These are phyloP conservation scores for Hypoxylon lienhwacheense DNA, from an alignment of 495 filamentous ascomycete genomes.

Conservation along the genomic window DNA sequence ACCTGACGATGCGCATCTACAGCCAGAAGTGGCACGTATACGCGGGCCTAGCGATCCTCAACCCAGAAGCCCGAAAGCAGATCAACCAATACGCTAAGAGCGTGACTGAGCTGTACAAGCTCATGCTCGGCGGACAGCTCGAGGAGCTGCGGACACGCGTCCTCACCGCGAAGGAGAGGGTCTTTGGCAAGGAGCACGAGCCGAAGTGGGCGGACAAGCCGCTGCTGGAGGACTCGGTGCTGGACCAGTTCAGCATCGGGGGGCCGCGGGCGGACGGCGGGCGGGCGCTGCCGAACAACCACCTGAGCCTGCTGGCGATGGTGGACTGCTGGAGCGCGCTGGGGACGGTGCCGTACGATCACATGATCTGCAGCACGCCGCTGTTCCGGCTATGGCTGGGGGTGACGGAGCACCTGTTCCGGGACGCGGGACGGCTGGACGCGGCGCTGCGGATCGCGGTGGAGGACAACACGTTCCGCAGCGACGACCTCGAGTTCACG, in stretches of 20 bases:
- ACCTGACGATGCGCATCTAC: constrained; percentile 95
- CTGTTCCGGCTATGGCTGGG: constrained; percentile 98
- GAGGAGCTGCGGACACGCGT: constrained; percentile 81
- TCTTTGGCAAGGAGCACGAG: constrained; percentile 63
- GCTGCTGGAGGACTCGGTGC: constrained; percentile 75
- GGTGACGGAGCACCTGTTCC: constrained; percentile 95
- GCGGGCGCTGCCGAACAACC: constrained; percentile 75
- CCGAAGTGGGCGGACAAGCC: constrained; percentile 61
- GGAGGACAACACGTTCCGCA: constrained; percentile 82
- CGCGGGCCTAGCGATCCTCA: constrained; percentile 93
- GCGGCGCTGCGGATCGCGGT: constrained; percentile 83
- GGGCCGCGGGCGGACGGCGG: constrained; percentile 48
- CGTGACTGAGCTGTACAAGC: constrained; percentile 92
- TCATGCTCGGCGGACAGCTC: constrained; percentile 84
- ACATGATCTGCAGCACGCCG: constrained; percentile 99
- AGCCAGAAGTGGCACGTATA: constrained; percentile 99
- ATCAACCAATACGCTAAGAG: constrained; percentile 91
- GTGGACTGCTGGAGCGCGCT: constrained; percentile 97
- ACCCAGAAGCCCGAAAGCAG: constrained; percentile 86
- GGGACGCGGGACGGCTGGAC: constrained; percentile 79
- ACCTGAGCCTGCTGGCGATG: constrained; percentile 93
- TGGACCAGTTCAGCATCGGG: constrained; percentile 82
- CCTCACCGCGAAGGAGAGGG: constrained; percentile 72
- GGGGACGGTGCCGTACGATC: constrained; percentile 93
- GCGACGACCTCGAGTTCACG: constrained; percentile 94